A percentile compares a stretch with the other conserved stretches of the same genome.
Conservation (phyloP, 225 moss, liverwort and hornwort species). For the Ulota crispa region DNA sequence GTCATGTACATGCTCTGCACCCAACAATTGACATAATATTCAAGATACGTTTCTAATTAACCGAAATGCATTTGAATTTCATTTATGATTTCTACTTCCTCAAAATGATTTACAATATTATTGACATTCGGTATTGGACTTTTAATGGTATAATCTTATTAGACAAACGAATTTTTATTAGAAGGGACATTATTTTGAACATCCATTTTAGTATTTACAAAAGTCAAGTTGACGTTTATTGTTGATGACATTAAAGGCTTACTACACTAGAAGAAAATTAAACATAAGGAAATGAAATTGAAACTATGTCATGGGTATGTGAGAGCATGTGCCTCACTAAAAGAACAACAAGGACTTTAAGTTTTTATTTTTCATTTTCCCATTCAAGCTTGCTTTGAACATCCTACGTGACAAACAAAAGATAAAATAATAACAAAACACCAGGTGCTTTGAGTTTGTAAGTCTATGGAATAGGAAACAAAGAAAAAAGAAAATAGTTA, state of each 20-base stretch:
- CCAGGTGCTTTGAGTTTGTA: background rate
- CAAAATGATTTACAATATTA: background rate
- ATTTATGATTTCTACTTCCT: background rate
- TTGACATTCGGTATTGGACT: background rate
- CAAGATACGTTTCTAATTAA: background rate
- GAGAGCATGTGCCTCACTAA: background rate
- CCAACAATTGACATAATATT: background rate
- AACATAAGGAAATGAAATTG: background rate
- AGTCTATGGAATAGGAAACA: background rate
- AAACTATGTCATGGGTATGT: background rate
- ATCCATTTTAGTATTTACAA: background rate
- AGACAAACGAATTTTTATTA: background rate
- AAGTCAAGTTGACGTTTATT: background rate
- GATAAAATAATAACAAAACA: background rate
- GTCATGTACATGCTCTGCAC: constrained; percentile 29
- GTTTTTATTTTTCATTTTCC: background rate
- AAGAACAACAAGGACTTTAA: background rate
- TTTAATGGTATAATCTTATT: too few relatives aligned
- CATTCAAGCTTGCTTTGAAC: background rate
- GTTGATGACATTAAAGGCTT: background rate
- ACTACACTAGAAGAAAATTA: background rate
- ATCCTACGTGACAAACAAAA: background rate
- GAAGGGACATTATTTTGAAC: background rate
- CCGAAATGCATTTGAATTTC: background rate
- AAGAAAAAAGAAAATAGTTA: background rate